Evolutionary conservation across 805 yeast species (phyloP), one percentile per base, ranked within the genome.

Genomic region (Suhomyces prunicola): DNA sequence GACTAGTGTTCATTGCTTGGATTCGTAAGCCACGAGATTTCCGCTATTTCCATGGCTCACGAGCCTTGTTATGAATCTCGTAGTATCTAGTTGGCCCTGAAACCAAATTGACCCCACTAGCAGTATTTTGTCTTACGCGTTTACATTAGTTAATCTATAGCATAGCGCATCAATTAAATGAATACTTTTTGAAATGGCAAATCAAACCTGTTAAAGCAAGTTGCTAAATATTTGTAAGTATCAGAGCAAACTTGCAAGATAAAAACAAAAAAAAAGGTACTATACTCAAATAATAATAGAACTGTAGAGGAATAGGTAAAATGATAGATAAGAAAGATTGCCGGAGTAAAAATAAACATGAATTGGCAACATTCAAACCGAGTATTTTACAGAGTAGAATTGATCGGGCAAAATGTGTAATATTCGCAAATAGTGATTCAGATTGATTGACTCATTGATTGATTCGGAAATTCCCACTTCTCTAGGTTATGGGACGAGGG

Each of bases 291-390:
- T 48, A 48, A 45, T 48, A 45, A 48, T 48, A 42, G 46, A 48
- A 48, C 46, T 42, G 46, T 31, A 48, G 51, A 48, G 51, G 44
- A 48, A 29, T 33, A 48, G 42, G 3, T 31, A 47, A 41, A 36
- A 39, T 39, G 44, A 17, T 48, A 47, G 23, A n/a, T 33, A n/a
- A n/a, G 36, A 33, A 33, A 33, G 42, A 17, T 39, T 8, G n/a
- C 22, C 9, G n/a, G 24, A 7, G 24, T 10, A 39, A 39, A 39
- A 39, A 39, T 17, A 39, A 39, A 39, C 24, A 39, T 39, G 42
- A 39, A 8, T 19, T 10, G 24, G 19, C 19, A 17, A 39, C 23
- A 39, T 17, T 27, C 19, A 44, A 27, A 40, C 50, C 42, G 50
- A 40, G 22, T 24, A 40, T 19, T 48, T 48, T 40, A 31, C 44